Evolutionary conservation across 768 basidiomycete genomes (phyloP).

Genomic region (Agrocybe chaxingu): DNA sequence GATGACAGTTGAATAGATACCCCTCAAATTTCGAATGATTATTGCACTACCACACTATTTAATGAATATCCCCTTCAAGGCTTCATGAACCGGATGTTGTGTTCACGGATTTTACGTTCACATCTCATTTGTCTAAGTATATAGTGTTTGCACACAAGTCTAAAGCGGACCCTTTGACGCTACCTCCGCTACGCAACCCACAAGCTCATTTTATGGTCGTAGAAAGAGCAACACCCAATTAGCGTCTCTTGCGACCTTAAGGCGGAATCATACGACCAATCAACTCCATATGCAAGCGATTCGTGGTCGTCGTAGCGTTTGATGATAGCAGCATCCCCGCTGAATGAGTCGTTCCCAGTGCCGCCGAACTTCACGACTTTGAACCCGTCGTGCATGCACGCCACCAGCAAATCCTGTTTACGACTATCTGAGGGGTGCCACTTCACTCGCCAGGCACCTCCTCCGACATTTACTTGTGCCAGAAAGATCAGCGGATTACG

Average conservation of each 20-base stretch:
- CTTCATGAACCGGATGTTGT: not conserved
- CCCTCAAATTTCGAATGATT: not conserved
- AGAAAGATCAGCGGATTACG: constrained; percentile 65
- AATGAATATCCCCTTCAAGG: too few species aligned
- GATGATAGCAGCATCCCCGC: constrained; percentile 32
- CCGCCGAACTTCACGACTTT: constrained; percentile 63
- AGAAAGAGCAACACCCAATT: constrained; percentile 92
- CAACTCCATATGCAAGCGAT: constrained; percentile 88
- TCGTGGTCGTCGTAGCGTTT: constrained; percentile 72
- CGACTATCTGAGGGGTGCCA: constrained; percentile 84
- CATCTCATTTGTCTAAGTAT: not conserved
- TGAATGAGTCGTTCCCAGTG: constrained; percentile 16
- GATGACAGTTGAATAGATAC: not conserved
- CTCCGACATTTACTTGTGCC: constrained; percentile 65
- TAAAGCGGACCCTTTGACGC: constrained; percentile 13
- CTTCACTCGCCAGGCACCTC: constrained; percentile 94
- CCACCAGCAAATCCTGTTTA: constrained; percentile 77
- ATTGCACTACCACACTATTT: too few species aligned
- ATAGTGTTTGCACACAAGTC: not conserved
- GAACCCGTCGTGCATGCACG: constrained; percentile 98
- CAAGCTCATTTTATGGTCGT: constrained; percentile 79
- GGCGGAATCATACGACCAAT: constrained; percentile 66
- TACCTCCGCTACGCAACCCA: constrained; percentile 58
- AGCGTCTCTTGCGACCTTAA: constrained; percentile 36
- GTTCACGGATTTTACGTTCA: not conserved